Evolutionary conservation across 2,329 filamentous ascomycete genomes (phyloP).

Genomic region (Aspergillus pseudoglaucus): DNA sequence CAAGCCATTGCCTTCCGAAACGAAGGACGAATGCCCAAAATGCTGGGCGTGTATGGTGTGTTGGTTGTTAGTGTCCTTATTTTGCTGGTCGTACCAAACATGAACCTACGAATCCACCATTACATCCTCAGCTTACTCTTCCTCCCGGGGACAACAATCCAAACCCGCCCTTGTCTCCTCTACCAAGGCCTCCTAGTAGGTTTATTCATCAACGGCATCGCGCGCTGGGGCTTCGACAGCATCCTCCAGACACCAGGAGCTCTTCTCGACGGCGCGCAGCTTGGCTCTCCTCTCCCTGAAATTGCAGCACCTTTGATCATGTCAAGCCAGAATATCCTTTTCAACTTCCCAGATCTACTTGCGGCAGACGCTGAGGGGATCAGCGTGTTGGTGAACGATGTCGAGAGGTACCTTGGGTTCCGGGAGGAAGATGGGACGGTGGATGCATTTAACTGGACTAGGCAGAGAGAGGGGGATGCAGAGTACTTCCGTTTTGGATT

Average conservation of each 20-base stretch:
- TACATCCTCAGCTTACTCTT: constrained; percentile 56
- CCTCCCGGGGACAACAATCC: constrained; percentile 52
- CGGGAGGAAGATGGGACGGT: constrained; percentile 32
- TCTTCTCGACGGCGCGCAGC: constrained; percentile 34
- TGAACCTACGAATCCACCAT: constrained; percentile 58
- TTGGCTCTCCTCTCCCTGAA: constrained; percentile 27
- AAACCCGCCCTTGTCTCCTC: constrained; percentile 52
- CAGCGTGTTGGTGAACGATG: constrained; percentile 56
- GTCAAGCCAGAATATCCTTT: constrained; percentile 25
- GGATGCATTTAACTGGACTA: constrained; percentile 30
- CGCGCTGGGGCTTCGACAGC: constrained; percentile 57
- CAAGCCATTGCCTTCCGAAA: constrained; percentile 53
- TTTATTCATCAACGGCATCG: constrained; percentile 58
- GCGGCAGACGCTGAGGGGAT: constrained; percentile 49
- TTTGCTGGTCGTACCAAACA: constrained; percentile 49
- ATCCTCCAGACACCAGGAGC: constrained; percentile 53
- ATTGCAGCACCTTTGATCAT: constrained; percentile 17
- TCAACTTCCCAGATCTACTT: constrained; percentile 27
- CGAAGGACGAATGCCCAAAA: constrained; percentile 49
- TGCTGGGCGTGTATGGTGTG: constrained; percentile 40
- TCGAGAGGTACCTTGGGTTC: constrained; percentile 52
- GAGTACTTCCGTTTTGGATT: constrained; percentile 42
- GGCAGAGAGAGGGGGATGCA: constrained; percentile 19
- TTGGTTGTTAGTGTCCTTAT: constrained; percentile 39
- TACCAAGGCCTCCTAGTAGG: constrained; percentile 58